Base-by-base conservation (phyloP, 2,329 filamentous ascomycete species). In the Sporothrix pseudoabietina region DNA sequence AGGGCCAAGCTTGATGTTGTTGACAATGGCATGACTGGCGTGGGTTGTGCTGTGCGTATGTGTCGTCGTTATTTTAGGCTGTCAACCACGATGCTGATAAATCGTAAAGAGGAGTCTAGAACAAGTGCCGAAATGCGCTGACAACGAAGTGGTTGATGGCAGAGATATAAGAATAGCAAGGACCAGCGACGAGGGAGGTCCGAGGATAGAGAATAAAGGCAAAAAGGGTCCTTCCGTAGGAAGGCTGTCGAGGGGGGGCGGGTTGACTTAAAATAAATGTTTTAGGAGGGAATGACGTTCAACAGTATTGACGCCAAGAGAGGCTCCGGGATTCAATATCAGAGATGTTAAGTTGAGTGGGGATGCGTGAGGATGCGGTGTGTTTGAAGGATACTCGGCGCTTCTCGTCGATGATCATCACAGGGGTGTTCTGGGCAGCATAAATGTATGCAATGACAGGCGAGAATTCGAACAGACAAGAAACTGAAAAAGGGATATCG, bases 371-470 rank as follows among this genome's bases (percentile, higher is more conserved):
- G 9, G 63, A 10, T 47, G 14, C n/a, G 22, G 19, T 9, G 14
- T 44, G 12, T 10, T 5, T 16, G 12, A 26, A 49, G 41, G n/a
- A 12, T 7, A 16, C 22, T 63, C 19, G 35, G 59, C 10, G 35
- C 35, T 22, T 44, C n/a, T 65, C 22, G 3, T 26, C 19, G 26
- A n/a, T 26, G 35, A 65, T 65, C 35, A 8, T 65, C 59, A 65
- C 59, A 65, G 39, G 59, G 32, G 12, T 63, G 19, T 4, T 19
- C 22, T 26, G 14, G 9, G 1, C 8, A 35, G 59, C 59, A 65
- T 44, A 10, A 66, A 66, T 5, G 63, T 66, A 66, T 66, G 63
- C 63, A 66, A 66, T 49, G 32, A 32, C 22, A 66, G 19, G 19
- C 41, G 59, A 35, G 14, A 4, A 35, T 14, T 4, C 32, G n/a